phyloP scores from a whole-genome alignment of 140 eudicot genomes.

The Flaveria floridana region DNA sequence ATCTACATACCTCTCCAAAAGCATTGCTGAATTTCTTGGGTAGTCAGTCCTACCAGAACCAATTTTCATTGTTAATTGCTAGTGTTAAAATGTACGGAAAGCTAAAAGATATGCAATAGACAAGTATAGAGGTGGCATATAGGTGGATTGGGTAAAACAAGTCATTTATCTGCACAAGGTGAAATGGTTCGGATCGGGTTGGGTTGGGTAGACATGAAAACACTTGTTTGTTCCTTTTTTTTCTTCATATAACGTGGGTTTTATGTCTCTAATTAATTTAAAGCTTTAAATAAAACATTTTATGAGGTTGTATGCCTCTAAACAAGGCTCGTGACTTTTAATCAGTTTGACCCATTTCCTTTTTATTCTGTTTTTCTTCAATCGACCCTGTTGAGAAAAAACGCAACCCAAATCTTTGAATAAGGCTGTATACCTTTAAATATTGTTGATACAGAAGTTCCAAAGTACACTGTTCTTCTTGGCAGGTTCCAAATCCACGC shows the following conservation, averaged over 20 bases:
- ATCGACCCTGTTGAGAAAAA: not conserved
- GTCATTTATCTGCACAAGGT: not conserved
- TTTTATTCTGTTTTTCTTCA: not conserved
- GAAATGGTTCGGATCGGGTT: not conserved
- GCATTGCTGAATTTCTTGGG: conserved; percentile 70
- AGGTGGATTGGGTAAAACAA: not conserved
- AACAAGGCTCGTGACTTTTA: not conserved
- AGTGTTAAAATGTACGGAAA: conserved; percentile 5
- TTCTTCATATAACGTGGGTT: not conserved
- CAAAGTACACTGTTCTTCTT: conserved; percentile 80
- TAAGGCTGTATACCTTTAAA: conserved; percentile 55
- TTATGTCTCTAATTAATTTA: too few species aligned
- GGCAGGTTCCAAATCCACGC: conserved; percentile 67
- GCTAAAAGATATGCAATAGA: conserved; percentile 8
- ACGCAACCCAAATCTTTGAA: not conserved
- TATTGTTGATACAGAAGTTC: conserved; percentile 79
- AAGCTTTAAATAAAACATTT: not conserved
- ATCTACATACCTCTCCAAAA: conserved; percentile 83
- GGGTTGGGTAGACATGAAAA: not conserved
- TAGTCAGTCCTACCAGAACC: conserved; percentile 61
- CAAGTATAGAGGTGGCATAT: not conserved
- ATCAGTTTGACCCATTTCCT: not conserved
- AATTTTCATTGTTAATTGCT: conserved; percentile 22
- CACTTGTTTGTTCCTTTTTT: not conserved
- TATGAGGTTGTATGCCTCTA: conserved; percentile 1